Conservation (phyloP, 495 filamentous ascomycete species). For the Neurospora sp. region DNA sequence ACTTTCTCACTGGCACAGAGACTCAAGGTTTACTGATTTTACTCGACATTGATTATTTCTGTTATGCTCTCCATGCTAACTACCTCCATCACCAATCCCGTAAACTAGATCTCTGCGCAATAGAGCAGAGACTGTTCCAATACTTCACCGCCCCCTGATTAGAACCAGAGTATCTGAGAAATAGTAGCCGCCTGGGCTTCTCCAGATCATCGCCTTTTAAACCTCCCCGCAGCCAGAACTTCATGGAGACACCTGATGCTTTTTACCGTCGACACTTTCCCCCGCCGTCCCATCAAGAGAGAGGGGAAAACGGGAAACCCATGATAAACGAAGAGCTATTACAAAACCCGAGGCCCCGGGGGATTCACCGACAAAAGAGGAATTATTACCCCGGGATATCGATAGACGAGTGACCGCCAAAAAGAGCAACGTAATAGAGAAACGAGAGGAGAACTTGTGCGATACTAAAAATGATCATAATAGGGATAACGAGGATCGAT, state of each 20-base stretch:
- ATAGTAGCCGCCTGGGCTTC: conserved; percentile 36
- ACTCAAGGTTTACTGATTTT: background rate
- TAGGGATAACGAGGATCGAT: conserved; percentile 21
- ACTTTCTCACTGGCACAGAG: background rate
- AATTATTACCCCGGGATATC: conserved; percentile 12
- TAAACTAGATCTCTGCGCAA: background rate
- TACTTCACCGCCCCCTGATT: conserved; percentile 21
- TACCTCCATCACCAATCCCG: background rate
- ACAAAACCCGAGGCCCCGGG: conserved; percentile 13
- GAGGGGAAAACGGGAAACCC: conserved; percentile 3
- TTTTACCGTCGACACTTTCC: conserved; percentile 12
- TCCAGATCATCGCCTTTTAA: conserved; percentile 25
- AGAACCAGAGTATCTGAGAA: conserved; percentile 32
- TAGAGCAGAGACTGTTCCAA: background rate
- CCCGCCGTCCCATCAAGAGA: background rate
- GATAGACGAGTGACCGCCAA: conserved; percentile 11
- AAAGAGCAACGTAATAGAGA: conserved; percentile 4
- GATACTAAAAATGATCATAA: conserved; percentile 3
- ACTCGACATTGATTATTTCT: background rate
- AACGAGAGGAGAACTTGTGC: conserved; percentile 9
- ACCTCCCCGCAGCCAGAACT: conserved; percentile 27
- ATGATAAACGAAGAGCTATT: conserved; percentile 25
- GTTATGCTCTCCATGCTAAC: background rate
- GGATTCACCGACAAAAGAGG: conserved; percentile 7
- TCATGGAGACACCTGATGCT: conserved; percentile 3